These are phyloP conservation scores for Teunomyces kruisii DNA, from an alignment of 805 yeast species.

Conservation along the genomic window DNA sequence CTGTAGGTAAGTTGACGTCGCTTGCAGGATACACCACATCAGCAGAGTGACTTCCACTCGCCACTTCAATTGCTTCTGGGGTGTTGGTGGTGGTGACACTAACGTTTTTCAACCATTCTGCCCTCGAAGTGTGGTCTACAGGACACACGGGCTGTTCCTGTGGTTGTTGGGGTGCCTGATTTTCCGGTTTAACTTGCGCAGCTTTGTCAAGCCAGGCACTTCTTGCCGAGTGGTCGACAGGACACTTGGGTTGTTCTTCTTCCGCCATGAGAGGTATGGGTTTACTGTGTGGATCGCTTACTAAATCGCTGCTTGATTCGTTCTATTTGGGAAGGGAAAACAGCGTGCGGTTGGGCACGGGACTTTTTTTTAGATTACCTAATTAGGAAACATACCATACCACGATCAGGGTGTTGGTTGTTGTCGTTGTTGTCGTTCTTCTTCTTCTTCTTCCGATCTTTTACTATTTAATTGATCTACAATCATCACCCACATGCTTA, in stretches of 20 bases:
- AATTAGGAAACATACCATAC: not conserved
- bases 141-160: conserved; percentile 54
- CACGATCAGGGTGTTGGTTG: not conserved
- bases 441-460: no score
- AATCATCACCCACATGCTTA: conserved; percentile 24
- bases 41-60: conserved; percentile 2
- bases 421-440: no score
- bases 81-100: conserved; percentile 28
- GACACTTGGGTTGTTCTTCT: conserved; percentile 42
- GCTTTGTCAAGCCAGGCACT: conserved; percentile 28
- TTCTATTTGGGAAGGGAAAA: not conserved
- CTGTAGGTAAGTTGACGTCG: conserved; percentile 53
- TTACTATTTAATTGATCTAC: no score
- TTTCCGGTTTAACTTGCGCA: conserved; percentile 3
- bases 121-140: conserved; percentile 62
- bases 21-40: not conserved
- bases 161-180: not conserved
- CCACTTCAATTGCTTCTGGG: conserved; percentile 42
- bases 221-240: conserved; percentile 50
- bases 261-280: not conserved
- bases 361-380: not conserved
- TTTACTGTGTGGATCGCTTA: not conserved
- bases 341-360: not conserved
- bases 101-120: conserved; percentile 49
- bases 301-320: not conserved